Base-by-base conservation (phyloP, 805 yeast genomes). In the Barnettozyma sucrosica region DNA sequence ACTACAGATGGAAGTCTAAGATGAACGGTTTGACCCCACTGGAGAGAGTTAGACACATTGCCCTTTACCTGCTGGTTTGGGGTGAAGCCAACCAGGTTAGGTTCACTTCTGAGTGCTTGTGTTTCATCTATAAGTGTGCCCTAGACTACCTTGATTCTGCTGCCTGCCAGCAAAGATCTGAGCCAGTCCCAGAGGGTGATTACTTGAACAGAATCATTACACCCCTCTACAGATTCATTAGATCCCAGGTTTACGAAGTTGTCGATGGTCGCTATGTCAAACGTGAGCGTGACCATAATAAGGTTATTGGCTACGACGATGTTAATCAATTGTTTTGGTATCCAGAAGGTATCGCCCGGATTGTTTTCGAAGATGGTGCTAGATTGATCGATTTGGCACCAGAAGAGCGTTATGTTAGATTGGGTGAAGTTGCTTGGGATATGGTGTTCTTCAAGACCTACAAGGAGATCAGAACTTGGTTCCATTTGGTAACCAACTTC, bases 321-420 rank as follows among this genome's bases (percentile, higher is more conserved):
- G 95, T 93, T 51, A 93, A 93, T 70, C 99, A 93, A 76, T 77
- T 93, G 59, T 93, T 95, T 72, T 93, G 99, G 99, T 93, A 95
- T 71, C 97, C 98, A 42, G 98, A 95, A 72, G 99, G 99, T 77
- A 86, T 93, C 55, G 83, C 95, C 51, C 84, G 93, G 70, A 90
- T 93, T 59, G 79, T 84, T 44, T 79, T 92, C 61, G 93, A 85
- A 65, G 98, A 93, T 65, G 97, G 96, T 56, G 76, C 96, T 18
- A 83, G 96, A 66, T 75, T 93, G 58, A 87, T 90, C 45, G 98
- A 93, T 59, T 71, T 90, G 59, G 95, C 97, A 33, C 79, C 81
- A 49, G 88, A 81, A 61, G 97, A 93, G 70, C 85, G 99, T 68
- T 95, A 81, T 66, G 75, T 81, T 61, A 81, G 85, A 67, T 76